These are phyloP conservation scores for Trifolium pratense DNA, from an alignment of 306 rosid species.

Conservation along the genomic window DNA sequence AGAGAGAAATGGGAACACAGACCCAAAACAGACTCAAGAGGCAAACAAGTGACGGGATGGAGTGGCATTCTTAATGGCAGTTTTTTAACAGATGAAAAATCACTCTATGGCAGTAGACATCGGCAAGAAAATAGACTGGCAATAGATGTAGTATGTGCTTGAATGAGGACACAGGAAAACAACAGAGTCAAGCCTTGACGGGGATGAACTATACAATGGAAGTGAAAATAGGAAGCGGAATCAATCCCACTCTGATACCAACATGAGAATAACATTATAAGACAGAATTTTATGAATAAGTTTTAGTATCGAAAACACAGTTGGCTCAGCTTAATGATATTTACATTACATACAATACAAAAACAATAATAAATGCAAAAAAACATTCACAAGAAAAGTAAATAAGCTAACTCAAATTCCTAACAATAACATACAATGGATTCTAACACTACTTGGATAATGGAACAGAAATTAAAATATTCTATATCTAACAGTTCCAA, in stretches of 20 bases:
- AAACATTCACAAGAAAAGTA: not conserved
- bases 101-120: not conserved
- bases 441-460: constrained; percentile 1
- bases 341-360: not conserved
- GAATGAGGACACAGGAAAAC: not conserved
- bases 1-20: not conserved
- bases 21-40: constrained; percentile 10
- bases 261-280: not conserved
- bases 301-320: constrained; percentile 5
- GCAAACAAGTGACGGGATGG: not conserved
- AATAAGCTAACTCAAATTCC: not conserved
- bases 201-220: not conserved
- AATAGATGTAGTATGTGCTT: not conserved
- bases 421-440: not conserved
- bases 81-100: not conserved
- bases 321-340: constrained; percentile 3
- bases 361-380: not conserved
- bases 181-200: not conserved
- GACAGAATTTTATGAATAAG: not conserved
- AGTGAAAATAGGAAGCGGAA: not conserved
- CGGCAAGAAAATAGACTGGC: no score
- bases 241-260: not conserved
- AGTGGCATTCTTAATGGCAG: not conserved
- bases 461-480: not conserved
- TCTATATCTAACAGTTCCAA: not conserved